Base-by-base conservation (phyloP, 129 eudicot species). In the Artemisia annua region DNA sequence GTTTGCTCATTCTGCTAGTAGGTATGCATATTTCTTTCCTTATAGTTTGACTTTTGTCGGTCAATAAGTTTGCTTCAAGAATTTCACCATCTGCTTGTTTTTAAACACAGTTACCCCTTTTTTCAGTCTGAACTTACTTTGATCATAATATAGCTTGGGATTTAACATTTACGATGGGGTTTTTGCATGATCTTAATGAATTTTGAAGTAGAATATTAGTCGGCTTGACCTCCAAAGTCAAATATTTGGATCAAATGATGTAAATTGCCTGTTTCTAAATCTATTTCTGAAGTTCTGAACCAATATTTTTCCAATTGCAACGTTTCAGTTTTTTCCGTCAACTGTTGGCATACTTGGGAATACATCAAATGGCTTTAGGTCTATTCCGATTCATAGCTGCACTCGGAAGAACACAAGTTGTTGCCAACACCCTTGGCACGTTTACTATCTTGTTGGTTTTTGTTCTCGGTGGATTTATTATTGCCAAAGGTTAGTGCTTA, bases 301-400 rank as follows among this genome's bases (percentile, higher is more conserved):
- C 69, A 39, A 61, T 22, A 2, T 11, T 63, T 28, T 74, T 14
- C 4, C 28, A 20, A 19, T 18, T 11, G 54, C 35, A n/a, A 53
- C 71, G 43, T 61, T 76, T 48, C 87, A 92, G 96, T 68, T 92
- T 92, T 65, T 92, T 89, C 82, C 79, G 83, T n/a, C 96, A 92
- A 63, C 75, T 85, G 15, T 75, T 92, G 83, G 96, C 96, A 3
- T 92, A 63, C 73, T 78, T 92, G 79, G 90, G 88, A 28, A 66
- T 92, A 66, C 94, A 92, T 82, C 98, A 92, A 75, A 89, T 92
- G 98, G 96, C 94, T 5, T 76, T 89, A 70, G 88, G 87, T 44
- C 83, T 92, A 58, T 92, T 87, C 60, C 95, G 98, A 7, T 85
- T 85, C 80, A 82, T 89, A 17, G 98, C 89, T 11, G 94, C 95